Evolutionary conservation across 257 asterid species (phyloP).

Genomic region (Solanum sparsipilum): DNA sequence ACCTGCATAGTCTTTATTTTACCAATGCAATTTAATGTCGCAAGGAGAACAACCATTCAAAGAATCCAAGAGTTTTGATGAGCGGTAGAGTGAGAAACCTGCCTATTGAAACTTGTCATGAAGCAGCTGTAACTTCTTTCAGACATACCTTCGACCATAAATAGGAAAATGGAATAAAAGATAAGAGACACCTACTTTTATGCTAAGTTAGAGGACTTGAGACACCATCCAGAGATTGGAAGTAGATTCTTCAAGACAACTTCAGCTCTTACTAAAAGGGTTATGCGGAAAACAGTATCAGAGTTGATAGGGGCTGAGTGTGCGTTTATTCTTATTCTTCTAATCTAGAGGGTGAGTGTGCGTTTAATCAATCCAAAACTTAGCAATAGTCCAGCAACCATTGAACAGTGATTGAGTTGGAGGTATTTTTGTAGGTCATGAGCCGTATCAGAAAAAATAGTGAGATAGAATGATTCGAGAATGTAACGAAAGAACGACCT

Average conservation of each 20-base stretch:
- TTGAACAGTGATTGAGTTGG: background rate
- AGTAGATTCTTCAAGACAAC: background rate
- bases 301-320: background rate
- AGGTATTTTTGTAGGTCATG: background rate
- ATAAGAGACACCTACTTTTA: background rate
- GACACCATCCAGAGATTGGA: background rate
- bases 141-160: background rate
- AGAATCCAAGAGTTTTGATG: background rate
- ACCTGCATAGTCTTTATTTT: background rate
- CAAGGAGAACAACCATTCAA: background rate
- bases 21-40: background rate
- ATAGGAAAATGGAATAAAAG: background rate
- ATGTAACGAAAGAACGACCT: background rate
- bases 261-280: background rate
- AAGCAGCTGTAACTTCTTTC: background rate
- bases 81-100: background rate
- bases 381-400: background rate
- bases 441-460: background rate
- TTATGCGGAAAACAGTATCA: background rate
- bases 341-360: background rate
- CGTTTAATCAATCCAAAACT: background rate
- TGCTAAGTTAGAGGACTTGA: background rate
- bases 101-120: background rate
- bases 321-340: background rate
- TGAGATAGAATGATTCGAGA: background rate